A percentile compares a stretch with the other conserved stretches of the same genome.
phyloP scores from a whole-genome alignment of 2,329 filamentous ascomycete genomes.

The Cryphonectria japonica region DNA sequence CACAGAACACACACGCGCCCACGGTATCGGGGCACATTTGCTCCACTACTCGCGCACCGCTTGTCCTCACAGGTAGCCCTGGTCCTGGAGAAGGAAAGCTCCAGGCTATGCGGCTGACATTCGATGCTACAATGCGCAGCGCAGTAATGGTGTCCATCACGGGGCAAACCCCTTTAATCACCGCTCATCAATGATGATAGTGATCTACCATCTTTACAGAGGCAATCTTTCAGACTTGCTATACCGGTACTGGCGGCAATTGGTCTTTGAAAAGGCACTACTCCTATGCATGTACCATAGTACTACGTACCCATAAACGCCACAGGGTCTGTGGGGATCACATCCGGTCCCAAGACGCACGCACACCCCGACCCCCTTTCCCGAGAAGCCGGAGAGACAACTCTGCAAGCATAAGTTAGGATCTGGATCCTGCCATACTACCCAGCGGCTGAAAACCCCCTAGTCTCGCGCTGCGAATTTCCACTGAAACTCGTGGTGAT shows the following conservation, averaged over 20 bases:
- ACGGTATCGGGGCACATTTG: not conserved
- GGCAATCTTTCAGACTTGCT: not conserved
- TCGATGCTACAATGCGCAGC: not conserved
- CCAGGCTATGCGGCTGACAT: not conserved
- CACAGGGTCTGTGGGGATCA: not conserved
- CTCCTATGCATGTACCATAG: not conserved
- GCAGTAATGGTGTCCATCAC: not conserved
- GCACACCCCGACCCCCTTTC: not conserved
- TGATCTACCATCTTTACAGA: not conserved
- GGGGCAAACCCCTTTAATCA: not conserved
- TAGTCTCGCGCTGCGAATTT: not conserved
- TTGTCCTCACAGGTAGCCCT: not conserved
- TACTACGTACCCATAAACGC: not conserved
- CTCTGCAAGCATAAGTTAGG: not conserved
- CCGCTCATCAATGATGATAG: not conserved
- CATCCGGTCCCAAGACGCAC: not conserved
- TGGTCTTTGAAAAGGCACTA: not conserved
- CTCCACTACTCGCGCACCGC: not conserved
- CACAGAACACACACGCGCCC: not conserved
- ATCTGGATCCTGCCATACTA: conserved; percentile 2
- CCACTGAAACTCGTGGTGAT: conserved; percentile 3
- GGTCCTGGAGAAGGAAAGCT: not conserved
- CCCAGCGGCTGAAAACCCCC: conserved; percentile 10
- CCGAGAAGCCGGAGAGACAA: not conserved
- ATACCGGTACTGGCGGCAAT: not conserved